These are phyloP conservation scores for Ajuga reptans DNA, from an alignment of 305 asterid species.

Conservation along the genomic window DNA sequence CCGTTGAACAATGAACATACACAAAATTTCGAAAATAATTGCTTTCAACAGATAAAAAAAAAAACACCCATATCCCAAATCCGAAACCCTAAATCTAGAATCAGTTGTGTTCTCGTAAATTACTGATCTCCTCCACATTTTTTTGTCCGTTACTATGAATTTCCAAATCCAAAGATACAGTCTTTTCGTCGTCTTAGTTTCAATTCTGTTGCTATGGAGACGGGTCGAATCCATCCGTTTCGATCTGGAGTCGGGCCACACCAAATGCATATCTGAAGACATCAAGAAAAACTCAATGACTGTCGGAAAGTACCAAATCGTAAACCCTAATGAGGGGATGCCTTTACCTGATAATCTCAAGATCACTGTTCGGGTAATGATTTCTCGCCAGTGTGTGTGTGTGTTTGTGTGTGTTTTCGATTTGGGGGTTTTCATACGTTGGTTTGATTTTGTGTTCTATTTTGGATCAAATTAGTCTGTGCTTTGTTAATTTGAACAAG, in stretches of 20 bases:
- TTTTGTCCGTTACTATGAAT: constrained; percentile 5
- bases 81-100: too few species aligned
- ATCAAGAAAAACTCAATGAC: constrained; percentile 72
- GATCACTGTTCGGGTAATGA: constrained; percentile 57
- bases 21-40: too few species aligned
- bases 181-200: constrained; percentile 6
- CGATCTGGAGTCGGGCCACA: constrained; percentile 66
- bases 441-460: neutral
- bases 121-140: too few species aligned
- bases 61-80: too few species aligned
- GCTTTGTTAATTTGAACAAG: neutral
- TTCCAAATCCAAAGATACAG: constrained; percentile 3
- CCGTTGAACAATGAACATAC: too few species aligned
- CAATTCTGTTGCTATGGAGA: constrained; percentile 17
- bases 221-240: constrained; percentile 58
- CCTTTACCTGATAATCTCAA: constrained; percentile 73
- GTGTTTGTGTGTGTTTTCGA: neutral
- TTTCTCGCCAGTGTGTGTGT: neutral
- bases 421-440: neutral
- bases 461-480: neutral
- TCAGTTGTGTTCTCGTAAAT: too few species aligned
- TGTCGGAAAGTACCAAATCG: constrained; percentile 69
- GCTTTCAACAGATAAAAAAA: too few species aligned
- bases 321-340: constrained; percentile 52
- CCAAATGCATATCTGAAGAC: constrained; percentile 87